A percentile compares a stretch with the other conserved stretches of the same genome.
Evolutionary conservation across 2,329 filamentous ascomycete genomes (phyloP).

Genomic region (Furcasterigmium furcatum): DNA sequence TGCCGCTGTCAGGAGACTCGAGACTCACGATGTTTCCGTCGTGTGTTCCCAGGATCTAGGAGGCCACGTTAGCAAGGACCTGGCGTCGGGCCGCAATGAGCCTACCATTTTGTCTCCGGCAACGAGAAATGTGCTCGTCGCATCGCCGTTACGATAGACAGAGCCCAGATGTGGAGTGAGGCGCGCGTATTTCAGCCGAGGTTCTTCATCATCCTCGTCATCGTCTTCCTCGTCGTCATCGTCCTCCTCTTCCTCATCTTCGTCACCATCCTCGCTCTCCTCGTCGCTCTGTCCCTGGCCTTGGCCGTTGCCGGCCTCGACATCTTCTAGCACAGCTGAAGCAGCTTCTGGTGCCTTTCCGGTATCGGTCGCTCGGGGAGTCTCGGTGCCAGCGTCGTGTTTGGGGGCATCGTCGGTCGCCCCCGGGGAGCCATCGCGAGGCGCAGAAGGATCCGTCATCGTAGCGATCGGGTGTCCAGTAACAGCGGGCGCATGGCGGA

Average conservation of each 20-base stretch:
- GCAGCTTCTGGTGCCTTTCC: too few species aligned
- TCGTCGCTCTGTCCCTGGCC: slow-evolving; percentile 13
- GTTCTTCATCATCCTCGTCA: slow-evolving; percentile 89
- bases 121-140: slow-evolving; percentile 85
- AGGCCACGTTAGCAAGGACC: slow-evolving; percentile 23
- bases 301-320: slow-evolving; percentile 6
- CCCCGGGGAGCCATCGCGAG: background rate
- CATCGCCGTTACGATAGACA: slow-evolving; percentile 92
- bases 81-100: background rate
- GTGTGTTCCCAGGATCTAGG: slow-evolving; percentile 85
- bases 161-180: slow-evolving; percentile 76
- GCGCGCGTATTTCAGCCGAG: slow-evolving; percentile 87
- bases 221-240: slow-evolving; percentile 67
- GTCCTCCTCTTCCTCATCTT: slow-evolving; percentile 44
- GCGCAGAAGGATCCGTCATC: background rate
- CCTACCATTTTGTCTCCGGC: slow-evolving; percentile 94
- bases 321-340: background rate
- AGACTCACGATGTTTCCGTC: slow-evolving; percentile 87
- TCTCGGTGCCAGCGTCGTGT: too few species aligned
- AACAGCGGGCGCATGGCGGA: background rate
- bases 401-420: background rate
- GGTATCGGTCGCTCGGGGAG: too few species aligned
- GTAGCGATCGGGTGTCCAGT: background rate
- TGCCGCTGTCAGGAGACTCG: background rate
- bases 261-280: slow-evolving; percentile 33